Evolutionary conservation across 768 basidiomycete species (phyloP), one percentile per base, ranked within the genome.

Genomic region (Phlebiopsis flavidoalba): DNA sequence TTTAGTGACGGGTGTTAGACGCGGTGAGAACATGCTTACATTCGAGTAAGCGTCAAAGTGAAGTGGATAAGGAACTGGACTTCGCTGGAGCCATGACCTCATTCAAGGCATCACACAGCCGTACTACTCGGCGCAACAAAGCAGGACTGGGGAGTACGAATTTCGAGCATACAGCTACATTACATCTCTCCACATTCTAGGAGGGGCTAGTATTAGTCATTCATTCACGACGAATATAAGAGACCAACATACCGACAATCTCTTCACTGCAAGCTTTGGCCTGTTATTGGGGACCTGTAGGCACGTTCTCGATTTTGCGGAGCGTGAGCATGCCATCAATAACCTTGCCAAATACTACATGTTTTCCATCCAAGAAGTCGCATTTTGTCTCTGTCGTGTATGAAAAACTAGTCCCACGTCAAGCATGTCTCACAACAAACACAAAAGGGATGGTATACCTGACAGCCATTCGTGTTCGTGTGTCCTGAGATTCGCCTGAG

Each of bases 381-480:
- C 95, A 96, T 66, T 91, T 89, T 8, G 86, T n/a, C n/a, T n/a
- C 92, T 1, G 93, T 95, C 0, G 97, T 99, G n/a, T 70, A 99
- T 88, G 80, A 99, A 99, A 79, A 98, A 99, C 85, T 96, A 71
- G 17, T 2, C 40, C 35, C 11, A 24, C 37, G 14, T n/a, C 22
- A 55, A n/a, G 15, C 6, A 7, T 21, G 49, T 8, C 33, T 4
- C 37, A 21, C 6, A 50, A 49, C n/a, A 59, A 24, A 21, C 10
- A 47, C 45, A 56, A 31, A 54, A 5, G 46, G n/a, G 22, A 21
- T 48, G 35, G 67, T 75, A 36, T 61, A 85, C 85, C 74, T 93
- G 94, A 72, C 93, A 95, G 2, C 95, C 96, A 64, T 98, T 98
- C 14, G 94, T 95, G 69, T 93, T 88, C 2, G 90, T n/a, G n/a